Evolutionary conservation across 139 green algal species (phyloP).

Genomic region (Pleodorina starrii): DNA sequence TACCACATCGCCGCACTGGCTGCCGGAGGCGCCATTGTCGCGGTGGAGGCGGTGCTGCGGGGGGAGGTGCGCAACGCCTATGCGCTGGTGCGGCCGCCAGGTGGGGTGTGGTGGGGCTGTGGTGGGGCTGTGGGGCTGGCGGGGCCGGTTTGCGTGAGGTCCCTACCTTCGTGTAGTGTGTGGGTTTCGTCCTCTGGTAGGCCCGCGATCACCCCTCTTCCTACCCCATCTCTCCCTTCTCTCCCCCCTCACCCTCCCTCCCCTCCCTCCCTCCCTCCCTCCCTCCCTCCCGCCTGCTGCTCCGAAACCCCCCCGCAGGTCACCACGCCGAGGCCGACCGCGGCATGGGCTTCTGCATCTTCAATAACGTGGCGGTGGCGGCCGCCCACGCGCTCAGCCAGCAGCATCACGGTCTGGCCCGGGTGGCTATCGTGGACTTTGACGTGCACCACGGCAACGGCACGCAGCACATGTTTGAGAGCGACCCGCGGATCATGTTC

Average conservation of each 20-base stretch:
- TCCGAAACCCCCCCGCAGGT: slow-evolving; percentile 37
- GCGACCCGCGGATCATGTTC: slow-evolving; percentile 76
- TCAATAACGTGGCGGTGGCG: slow-evolving; percentile 83
- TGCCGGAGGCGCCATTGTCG: slow-evolving; percentile 67
- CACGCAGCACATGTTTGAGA: slow-evolving; percentile 78
- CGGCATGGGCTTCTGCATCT: slow-evolving; percentile 85
- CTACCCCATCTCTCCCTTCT: too few species aligned
- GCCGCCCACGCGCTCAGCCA: slow-evolving; percentile 54
- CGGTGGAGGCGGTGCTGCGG: slow-evolving; percentile 65
- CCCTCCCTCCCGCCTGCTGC: neutral
- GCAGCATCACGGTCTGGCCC: slow-evolving; percentile 59
- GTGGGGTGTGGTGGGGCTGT: slow-evolving; percentile 16
- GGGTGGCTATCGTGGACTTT: slow-evolving; percentile 76
- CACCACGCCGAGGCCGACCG: slow-evolving; percentile 72
- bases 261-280: neutral
- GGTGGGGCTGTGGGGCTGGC: too few species aligned
- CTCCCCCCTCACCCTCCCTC: neutral
- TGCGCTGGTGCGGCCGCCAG: slow-evolving; percentile 58
- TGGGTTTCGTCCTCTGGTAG: too few species aligned
- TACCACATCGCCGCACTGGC: slow-evolving; percentile 64
- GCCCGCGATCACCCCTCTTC: too few species aligned
- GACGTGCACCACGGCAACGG: slow-evolving; percentile 64
- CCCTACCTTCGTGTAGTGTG: too few species aligned
- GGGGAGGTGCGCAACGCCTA: slow-evolving; percentile 56
- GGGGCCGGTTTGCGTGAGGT: too few species aligned